Evolutionary conservation across 163 green algal genomes (phyloP), one percentile per base, ranked within the genome.

Genomic region (Scenedesmus sp.): DNA sequence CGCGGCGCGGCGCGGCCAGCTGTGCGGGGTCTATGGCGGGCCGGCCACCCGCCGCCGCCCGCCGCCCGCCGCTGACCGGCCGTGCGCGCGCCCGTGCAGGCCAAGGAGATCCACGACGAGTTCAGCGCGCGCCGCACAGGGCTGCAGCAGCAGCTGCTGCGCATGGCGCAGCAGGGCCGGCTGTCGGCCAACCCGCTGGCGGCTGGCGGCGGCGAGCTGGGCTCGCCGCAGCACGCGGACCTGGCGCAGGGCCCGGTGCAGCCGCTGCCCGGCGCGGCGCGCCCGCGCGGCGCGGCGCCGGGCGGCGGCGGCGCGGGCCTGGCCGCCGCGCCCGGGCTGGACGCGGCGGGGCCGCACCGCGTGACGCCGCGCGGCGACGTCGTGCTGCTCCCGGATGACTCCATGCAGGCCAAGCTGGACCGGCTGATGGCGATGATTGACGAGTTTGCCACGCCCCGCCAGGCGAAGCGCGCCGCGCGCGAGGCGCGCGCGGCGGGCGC

Each of bases 111-210:
- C 26, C 69, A 77, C 54, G 44, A 44, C 14, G 69, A 77, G 22
- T 77, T 56, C 47, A 42, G n/a, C 47, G 33, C 9, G 18, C 53
- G 69, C 39, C 69, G 69, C 69, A 45, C 10, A 7, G 11, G 14
- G 13, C 22, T 77, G 69, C 69, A 67, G 24, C 53, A 67, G 53
- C 69, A 66, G 3, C 69, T 77, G 9, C 22, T 7, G 7, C 39
- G 15, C 22, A 15, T 77, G 69, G 53, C 57, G 50, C 69, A 77
- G 39, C 15, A 66, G 53, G 26, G 13, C 5, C 58, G 51, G 15
- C 69, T 77, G 53, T 77, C 69, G 13, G 54, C 57, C 36, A 77
- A 77, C 42, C 69, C 69, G n/a, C 22, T 77, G 36, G n/a, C 51
- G 64, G 34, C 34, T 77, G 34, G 14, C 7, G 20, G 62, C n/a